phyloP scores from a whole-genome alignment of 1,139 yeast species.

The Geotrichum bryndzae region DNA sequence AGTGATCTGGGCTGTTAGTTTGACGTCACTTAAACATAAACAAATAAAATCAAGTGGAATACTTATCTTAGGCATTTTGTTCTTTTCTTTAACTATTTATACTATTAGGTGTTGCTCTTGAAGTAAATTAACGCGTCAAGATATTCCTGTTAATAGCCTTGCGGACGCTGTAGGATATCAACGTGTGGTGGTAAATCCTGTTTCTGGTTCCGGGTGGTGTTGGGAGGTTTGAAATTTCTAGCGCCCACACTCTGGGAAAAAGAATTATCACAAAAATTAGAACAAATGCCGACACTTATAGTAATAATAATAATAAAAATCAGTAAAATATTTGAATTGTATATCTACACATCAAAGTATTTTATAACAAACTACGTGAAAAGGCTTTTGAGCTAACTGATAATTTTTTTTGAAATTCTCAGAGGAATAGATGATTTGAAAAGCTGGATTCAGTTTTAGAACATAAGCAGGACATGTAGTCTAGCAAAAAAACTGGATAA shows the following conservation, averaged over 20 bases:
- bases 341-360: too few species aligned
- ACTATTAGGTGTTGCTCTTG: background rate
- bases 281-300: background rate
- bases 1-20: conserved; percentile 8
- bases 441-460: too few species aligned
- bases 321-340: too few species aligned
- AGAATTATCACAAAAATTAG: background rate
- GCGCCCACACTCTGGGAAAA: background rate
- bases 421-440: too few species aligned
- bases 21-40: background rate
- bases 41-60: background rate
- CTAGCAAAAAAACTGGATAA: too few species aligned
- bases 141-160: background rate
- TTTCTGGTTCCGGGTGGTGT: background rate
- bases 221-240: background rate
- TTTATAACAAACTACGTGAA: too few species aligned
- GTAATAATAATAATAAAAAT: too few species aligned
- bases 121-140: background rate
- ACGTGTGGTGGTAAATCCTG: background rate
- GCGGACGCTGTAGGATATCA: background rate
- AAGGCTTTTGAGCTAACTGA: too few species aligned
- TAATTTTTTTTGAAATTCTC: too few species aligned
- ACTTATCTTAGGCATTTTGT: conserved; percentile 30
- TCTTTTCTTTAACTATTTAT: background rate
- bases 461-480: too few species aligned